Percentiles rank a stretch among this genome's conserved stretches.
Conservation (phyloP, 345 rosid genomes). For the Erysimum cheiranthoides region DNA sequence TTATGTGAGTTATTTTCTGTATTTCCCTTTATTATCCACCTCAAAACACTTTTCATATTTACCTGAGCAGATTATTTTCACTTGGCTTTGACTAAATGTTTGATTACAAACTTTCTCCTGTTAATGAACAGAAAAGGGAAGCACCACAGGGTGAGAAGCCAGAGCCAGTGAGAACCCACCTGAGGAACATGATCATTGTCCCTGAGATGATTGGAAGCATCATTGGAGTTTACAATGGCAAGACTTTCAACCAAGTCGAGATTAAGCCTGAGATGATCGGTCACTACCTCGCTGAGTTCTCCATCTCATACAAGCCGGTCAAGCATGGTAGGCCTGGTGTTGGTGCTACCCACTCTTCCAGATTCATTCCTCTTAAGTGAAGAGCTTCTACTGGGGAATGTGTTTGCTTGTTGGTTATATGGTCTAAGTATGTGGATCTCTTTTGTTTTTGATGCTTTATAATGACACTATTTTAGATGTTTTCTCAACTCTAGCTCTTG, state of each 20-base stretch:
- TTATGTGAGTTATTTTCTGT: background rate
- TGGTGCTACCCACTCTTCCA: slow-evolving; percentile 97
- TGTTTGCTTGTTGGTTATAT: slow-evolving; percentile 1
- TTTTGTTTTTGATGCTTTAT: slow-evolving; percentile 26
- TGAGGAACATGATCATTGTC: slow-evolving; percentile 91
- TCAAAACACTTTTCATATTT: too few relatives aligned
- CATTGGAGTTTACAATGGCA: slow-evolving; percentile 92
- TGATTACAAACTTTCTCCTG: background rate
- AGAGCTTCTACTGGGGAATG: slow-evolving; percentile 15
- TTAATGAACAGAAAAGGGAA: slow-evolving; percentile 72
- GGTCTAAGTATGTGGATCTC: slow-evolving; percentile 35
- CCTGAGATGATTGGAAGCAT: slow-evolving; percentile 98
- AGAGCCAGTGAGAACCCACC: slow-evolving; percentile 88
- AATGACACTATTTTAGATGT: slow-evolving; percentile 16
- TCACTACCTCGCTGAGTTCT: slow-evolving; percentile 83
- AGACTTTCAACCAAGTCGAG: slow-evolving; percentile 93
- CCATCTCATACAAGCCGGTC: slow-evolving; percentile 88
- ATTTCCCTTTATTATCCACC: too few relatives aligned
- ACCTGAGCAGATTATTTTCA: too few relatives aligned
- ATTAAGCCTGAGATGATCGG: slow-evolving; percentile 98
- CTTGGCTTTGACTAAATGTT: too few relatives aligned
- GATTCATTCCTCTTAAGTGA: slow-evolving; percentile 97
- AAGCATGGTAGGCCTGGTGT: slow-evolving; percentile 98
- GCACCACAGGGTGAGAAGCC: slow-evolving; percentile 98
- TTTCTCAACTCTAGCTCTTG: slow-evolving; percentile 19